Evolutionary conservation across 768 basidiomycete species (phyloP), one percentile per base, ranked within the genome.

Genomic region (Pisolithus albus): DNA sequence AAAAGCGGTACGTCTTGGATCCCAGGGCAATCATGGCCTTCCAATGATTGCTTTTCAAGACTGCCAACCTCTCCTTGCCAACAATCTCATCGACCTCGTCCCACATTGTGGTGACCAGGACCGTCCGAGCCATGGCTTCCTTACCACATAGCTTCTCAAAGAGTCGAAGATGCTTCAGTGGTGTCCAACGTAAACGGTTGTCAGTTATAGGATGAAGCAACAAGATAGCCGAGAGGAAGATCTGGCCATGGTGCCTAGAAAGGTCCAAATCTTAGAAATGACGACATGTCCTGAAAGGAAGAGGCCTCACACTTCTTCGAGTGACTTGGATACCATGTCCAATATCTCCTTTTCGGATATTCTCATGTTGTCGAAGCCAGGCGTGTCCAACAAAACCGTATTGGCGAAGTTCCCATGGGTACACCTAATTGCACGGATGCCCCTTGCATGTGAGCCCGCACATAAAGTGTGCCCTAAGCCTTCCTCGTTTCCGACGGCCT

Each of bases 181-280:
- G 60, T 1, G 66, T 58, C 23, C 68, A 71, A 0, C 59, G 59
- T 63, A 74, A 65, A 1, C 71, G 63, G 46, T 67, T 67, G 44
- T 73, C 71, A 7, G 70, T 62, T 34, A 75, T 75, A 16, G 68
- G 64, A 52, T 75, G 74, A 15, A 74, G 51, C 50, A 72, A 75
- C 18, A 75, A 13, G 26, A 75, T 63, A 2, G 64, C 72, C 10
- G 66, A 56, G 1, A 75, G 62, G 19, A 49, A 43, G 8, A 56
- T 55, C 5, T 46, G 4, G 9, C 42, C 41, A 9, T 36, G 40
- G 24, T 60, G 52, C 24, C 58, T 62, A n/a, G 28, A 26, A 26
- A 52, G 6, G 26, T 3, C 11, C 34, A 13, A 11, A 15, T 34
- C 3, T 34, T 4, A 34, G 11, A 34, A 34, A 34, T 13, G 5